A percentile compares a stretch with the other conserved stretches of the same genome.
Conservation (phyloP, 495 filamentous ascomycete genomes). For the Talaromyces trachyspermus region DNA sequence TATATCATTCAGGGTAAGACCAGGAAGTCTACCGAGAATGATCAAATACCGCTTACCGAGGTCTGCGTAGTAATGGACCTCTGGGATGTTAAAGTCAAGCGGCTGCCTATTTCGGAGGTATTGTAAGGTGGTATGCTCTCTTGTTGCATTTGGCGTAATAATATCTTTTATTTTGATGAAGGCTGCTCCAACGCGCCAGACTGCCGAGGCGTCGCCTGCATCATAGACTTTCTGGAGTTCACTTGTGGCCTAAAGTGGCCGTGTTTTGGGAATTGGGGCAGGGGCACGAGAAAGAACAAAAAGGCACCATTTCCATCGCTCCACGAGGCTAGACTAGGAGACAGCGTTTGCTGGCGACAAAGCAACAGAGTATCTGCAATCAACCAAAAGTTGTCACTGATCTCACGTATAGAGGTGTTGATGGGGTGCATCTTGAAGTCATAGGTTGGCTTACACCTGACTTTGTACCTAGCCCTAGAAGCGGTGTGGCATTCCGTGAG, state of each 20-base stretch:
- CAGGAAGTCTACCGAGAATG: not conserved
- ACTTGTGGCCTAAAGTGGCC: not conserved
- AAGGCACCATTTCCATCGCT: conserved; percentile 1
- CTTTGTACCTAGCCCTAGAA: too few species aligned
- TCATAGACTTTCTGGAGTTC: not conserved
- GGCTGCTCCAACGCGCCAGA: conserved; percentile 2
- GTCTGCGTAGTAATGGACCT: not conserved
- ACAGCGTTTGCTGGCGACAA: not conserved
- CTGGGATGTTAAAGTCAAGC: conserved; percentile 1
- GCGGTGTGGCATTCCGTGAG: too few species aligned
- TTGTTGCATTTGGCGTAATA: not conserved
- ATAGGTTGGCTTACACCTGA: too few species aligned
- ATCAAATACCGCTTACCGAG: conserved; percentile 1
- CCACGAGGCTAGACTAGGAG: not conserved
- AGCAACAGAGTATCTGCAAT: not conserved
- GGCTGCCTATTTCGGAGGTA: not conserved
- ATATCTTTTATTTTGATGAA: conserved; percentile 3
- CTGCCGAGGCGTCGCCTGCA: not conserved
- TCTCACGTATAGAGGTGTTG: not conserved
- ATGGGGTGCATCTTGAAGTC: too few species aligned
- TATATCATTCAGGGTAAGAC: not conserved
- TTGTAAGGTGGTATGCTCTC: conserved; percentile 4
- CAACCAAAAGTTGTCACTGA: conserved; percentile 1
- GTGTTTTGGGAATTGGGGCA: not conserved
- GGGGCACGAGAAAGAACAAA: not conserved